Base-by-base conservation (phyloP, 352 stramenopile species). In the Phytophthora pluvialis region DNA sequence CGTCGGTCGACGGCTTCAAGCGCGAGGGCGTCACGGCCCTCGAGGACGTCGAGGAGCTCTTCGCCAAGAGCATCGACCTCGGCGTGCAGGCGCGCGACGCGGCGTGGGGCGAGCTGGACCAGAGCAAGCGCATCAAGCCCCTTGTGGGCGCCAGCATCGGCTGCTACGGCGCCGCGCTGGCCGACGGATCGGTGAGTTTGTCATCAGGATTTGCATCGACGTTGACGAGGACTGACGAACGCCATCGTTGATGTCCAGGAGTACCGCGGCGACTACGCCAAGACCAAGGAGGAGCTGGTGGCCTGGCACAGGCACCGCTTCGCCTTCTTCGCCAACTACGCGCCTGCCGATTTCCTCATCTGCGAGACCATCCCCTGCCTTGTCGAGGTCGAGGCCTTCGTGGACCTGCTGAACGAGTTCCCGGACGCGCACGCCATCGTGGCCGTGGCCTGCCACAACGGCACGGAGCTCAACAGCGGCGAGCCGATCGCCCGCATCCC, bases 311-410 rank as follows among this genome's bases (percentile, higher is more conserved):
- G 57, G 38, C 73, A 89, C 39, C 86, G 87, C 63, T 89, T 95
- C 25, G 69, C 70, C 47, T 87, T 90, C 50, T 89, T 97, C 51
- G 60, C 72, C 4, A 65, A 64, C 33, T 80, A 78, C 50, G 26
- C 64, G 11, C 71, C 80, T 5, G 85, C 79, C 0, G 83, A 95
- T 72, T 82, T 96, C 18, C 43, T 96, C 11, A 75, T 94, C 25
- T 93, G 84, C 59, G 89, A 97, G 81, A 97, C 89, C 16, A 86
- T 97, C 18, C 89, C 89, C 29, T 95, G 86, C 45, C 72, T 97
- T 16, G 77, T 80, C 18, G 89, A 97, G 57, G 85, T 93, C 13
- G 77, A 84, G 18, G 89, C 86, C 3, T 83, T 96, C 45, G 67
- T 95, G n/a, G 53, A 87, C 36, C 67, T 94, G 33, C 70, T 95